These are phyloP conservation scores for Udeniomyces megalosporus DNA, from an alignment of 768 basidiomycete genomes.

Conservation along the genomic window DNA sequence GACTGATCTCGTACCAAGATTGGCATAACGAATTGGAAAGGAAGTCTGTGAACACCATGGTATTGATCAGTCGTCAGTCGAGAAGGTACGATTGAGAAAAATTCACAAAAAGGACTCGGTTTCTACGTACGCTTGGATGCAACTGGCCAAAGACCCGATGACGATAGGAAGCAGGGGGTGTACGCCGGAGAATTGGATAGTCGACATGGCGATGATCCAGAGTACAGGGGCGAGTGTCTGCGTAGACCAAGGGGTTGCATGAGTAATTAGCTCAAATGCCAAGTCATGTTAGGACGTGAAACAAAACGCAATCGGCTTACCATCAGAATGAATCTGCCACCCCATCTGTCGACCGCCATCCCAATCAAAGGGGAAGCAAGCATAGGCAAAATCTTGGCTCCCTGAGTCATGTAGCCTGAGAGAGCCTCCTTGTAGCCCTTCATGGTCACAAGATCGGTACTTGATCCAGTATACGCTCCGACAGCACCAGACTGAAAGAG, in stretches of 20 bases:
- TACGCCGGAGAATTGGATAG: neutral
- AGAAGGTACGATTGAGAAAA: neutral
- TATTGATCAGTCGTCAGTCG: no score
- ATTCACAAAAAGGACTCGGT: neutral
- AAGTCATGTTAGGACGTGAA: no score
- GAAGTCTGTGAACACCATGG: no score
- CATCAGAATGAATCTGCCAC: constrained; percentile 3
- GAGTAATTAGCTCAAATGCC: no score
- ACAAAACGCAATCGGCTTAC: neutral
- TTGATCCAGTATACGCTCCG: neutral
- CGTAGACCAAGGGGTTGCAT: no score
- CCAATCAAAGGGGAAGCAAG: constrained; percentile 2
- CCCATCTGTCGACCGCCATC: constrained; percentile 7
- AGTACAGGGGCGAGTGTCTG: constrained; percentile 1
- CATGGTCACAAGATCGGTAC: constrained; percentile 6
- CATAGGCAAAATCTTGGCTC: neutral
- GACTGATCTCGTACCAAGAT: neutral
- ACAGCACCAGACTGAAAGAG: constrained; percentile 9
- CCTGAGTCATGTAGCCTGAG: neutral
- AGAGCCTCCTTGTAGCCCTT: neutral
- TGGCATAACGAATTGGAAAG: neutral
- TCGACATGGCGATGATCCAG: constrained; percentile 9
- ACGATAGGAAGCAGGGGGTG: constrained; percentile 7
- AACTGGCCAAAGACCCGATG: neutral
- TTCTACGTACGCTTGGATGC: neutral